Evolutionary conservation across 2,329 filamentous ascomycete species (phyloP), one percentile per base, ranked within the genome.

Genomic region (Rugonectria rugulosa): DNA sequence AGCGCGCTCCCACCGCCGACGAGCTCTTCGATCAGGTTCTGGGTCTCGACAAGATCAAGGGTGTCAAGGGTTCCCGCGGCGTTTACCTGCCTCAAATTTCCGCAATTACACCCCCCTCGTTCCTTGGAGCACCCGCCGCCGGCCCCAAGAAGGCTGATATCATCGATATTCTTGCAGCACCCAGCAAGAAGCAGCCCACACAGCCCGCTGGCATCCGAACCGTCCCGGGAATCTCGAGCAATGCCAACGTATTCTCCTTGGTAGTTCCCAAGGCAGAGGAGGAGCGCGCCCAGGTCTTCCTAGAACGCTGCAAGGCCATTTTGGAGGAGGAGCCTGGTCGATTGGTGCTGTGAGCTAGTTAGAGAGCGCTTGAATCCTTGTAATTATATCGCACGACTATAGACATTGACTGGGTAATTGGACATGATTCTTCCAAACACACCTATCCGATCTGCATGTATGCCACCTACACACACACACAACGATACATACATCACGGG

Each of bases 21-120:
- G 92, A 96, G 72, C 85, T 99, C 11, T 98, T 98, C 77, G 88
- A 97, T 71, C 87, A 94, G 67, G 81, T 98, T 12, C 83, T 99
- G 7, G 94, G 93, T 9, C 77, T 92, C 17, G 77, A 83, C 70
- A 71, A 73, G 63, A 45, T 74, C 59, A 72, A 72, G 67, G 65
- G 64, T 8, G 76, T 83, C 63, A 79, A 83, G 54, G 79, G 76
- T 41, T 80, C 84, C 70, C 72, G 85, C 72, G 77, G 92, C 78
- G 61, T 80, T 77, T 82, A 96, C 83, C 72, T 84, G 9, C 92
- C 93, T 2, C 86, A 92, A 68, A 85, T 97, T 64, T 77, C 79
- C 8, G 81, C 82, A 23, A 70, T 91, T 14, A 64, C 72, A 38
- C 77, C 84, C 32, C 68, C 81, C 1, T 73, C 75, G 27, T 70